Conservation (phyloP, 345 rosid species). For the Arabis hirsuta region DNA sequence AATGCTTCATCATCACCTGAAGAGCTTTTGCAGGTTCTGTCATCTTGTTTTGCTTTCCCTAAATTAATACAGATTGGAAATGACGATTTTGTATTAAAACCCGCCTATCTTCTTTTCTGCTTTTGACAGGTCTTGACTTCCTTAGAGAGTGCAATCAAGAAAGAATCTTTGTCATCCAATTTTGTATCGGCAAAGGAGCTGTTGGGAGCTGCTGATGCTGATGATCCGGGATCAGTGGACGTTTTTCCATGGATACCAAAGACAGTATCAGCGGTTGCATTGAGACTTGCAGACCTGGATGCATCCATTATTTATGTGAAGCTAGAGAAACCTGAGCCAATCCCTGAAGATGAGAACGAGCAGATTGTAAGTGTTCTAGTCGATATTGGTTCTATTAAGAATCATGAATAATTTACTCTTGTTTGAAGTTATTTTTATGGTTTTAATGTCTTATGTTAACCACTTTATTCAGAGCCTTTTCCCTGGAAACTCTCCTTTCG, state of each 20-base stretch:
- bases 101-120: background rate
- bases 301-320: slow-evolving; percentile 58
- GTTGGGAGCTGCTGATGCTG: slow-evolving; percentile 49
- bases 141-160: slow-evolving; percentile 75
- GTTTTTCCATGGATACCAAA: slow-evolving; percentile 98
- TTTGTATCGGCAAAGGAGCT: slow-evolving; percentile 79
- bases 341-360: slow-evolving; percentile 54
- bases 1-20: slow-evolving; percentile 60
- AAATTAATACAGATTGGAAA: slow-evolving; percentile 6
- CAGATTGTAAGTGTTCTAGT: slow-evolving; percentile 57
- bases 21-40: slow-evolving; percentile 74
- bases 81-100: background rate
- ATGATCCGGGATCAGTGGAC: slow-evolving; percentile 50
- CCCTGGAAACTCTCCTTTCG: slow-evolving; percentile 48
- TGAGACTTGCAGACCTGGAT: slow-evolving; percentile 88
- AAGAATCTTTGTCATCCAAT: slow-evolving; percentile 59
- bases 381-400: slow-evolving; percentile 13
- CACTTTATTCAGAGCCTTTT: slow-evolving; percentile 60
- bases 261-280: slow-evolving; percentile 79
- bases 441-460: slow-evolving; percentile 26
- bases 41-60: slow-evolving; percentile 22
- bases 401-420: too few species aligned
- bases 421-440: background rate
- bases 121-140: slow-evolving; percentile 66
- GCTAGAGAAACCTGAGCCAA: slow-evolving; percentile 58